Evolutionary conservation across 2,329 filamentous ascomycete species (phyloP).

Genomic region (Neopestalotiopsis rosae): DNA sequence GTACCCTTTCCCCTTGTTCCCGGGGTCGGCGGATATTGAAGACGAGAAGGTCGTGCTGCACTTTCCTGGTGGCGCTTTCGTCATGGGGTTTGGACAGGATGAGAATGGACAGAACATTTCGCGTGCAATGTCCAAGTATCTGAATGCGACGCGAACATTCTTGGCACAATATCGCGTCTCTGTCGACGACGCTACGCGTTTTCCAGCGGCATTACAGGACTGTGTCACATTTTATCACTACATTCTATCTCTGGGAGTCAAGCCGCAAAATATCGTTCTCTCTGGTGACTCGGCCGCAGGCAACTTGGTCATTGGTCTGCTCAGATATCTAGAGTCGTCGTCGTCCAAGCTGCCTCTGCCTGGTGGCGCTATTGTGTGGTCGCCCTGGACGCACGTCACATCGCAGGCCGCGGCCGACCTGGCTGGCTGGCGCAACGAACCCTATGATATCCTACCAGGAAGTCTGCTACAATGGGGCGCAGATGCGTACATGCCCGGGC

Average conservation of each 20-base stretch:
- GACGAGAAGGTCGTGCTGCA: conserved; percentile 25
- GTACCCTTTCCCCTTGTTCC: conserved; percentile 22
- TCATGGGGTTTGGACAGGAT: conserved; percentile 23
- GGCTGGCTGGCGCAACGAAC: not conserved
- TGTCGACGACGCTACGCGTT: not conserved
- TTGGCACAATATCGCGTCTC: not conserved
- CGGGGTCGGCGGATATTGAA: conserved; percentile 5
- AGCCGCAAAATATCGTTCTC: conserved; percentile 19
- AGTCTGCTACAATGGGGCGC: conserved; percentile 22
- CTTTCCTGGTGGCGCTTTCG: conserved; percentile 29
- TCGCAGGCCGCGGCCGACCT: conserved; percentile 20
- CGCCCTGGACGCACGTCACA: conserved; percentile 27
- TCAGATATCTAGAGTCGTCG: conserved; percentile 21
- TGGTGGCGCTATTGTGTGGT: conserved; percentile 22
- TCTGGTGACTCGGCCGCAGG: conserved; percentile 21
- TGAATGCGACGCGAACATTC: not conserved
- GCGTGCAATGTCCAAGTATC: not conserved
- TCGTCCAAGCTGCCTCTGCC: conserved; percentile 20
- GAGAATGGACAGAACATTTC: not conserved
- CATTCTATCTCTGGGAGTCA: conserved; percentile 20
- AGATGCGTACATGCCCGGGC: conserved; percentile 20
- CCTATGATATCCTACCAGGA: conserved; percentile 4
- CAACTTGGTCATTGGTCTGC: conserved; percentile 21
- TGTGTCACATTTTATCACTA: conserved; percentile 11
- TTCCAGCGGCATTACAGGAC: not conserved